Conservation (phyloP, 2,329 filamentous ascomycete genomes). For the Aureobasidium sp. region DNA sequence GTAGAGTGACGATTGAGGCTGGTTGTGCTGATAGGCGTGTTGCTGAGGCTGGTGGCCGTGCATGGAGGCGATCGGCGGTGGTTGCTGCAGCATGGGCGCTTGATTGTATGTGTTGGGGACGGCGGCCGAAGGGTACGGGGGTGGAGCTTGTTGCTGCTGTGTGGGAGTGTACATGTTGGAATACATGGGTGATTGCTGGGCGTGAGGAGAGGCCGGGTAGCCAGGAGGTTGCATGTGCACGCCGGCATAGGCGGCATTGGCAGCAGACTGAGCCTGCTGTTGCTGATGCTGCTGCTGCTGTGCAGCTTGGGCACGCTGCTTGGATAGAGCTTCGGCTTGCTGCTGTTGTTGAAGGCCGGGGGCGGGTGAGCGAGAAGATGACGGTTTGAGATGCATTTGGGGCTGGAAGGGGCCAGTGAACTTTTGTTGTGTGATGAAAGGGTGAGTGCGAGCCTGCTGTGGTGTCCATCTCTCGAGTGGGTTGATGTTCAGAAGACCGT, state of each 20-base stretch:
- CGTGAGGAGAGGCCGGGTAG: slow-evolving; percentile 34
- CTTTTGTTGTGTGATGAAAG: slow-evolving; percentile 97
- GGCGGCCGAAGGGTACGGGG: slow-evolving; percentile 57
- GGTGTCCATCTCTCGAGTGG: slow-evolving; percentile 95
- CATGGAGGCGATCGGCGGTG: slow-evolving; percentile 34
- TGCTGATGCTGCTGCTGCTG: slow-evolving; percentile 42
- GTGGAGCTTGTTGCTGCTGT: slow-evolving; percentile 59
- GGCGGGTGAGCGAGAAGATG: slow-evolving; percentile 78
- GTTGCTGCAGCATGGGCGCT: slow-evolving; percentile 58
- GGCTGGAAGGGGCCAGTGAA: slow-evolving; percentile 94
- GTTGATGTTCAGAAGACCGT: slow-evolving; percentile 87
- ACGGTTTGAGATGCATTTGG: slow-evolving; percentile 90
- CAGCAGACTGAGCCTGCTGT: slow-evolving; percentile 26
- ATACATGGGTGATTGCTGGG: slow-evolving; percentile 48
- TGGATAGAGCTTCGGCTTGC: slow-evolving; percentile 86
- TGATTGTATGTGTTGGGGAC: slow-evolving; percentile 53
- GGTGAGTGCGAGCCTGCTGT: slow-evolving; percentile 92
- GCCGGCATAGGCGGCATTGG: slow-evolving; percentile 52
- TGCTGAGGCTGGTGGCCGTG: slow-evolving; percentile 33
- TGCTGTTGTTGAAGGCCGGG: slow-evolving; percentile 94
- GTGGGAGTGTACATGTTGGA: slow-evolving; percentile 59
- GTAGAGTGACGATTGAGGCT: slow-evolving; percentile 60
- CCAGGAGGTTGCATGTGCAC: slow-evolving; percentile 46
- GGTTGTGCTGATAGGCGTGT: slow-evolving; percentile 24
- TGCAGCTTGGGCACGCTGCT: slow-evolving; percentile 62